phyloP scores from a whole-genome alignment of 257 asterid species.

The Echites panduratus region DNA sequence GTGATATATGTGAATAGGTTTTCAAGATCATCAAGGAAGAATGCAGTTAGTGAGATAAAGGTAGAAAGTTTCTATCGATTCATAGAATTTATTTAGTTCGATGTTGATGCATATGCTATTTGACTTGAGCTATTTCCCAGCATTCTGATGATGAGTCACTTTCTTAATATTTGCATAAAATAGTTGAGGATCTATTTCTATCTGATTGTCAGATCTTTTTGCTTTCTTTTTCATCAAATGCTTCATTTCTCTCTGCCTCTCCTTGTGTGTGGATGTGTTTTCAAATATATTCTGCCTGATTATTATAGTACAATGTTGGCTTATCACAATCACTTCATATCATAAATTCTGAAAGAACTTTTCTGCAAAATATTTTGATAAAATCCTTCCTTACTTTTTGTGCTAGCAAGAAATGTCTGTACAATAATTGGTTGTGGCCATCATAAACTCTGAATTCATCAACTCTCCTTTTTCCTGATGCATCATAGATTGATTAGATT shows the following conservation, averaged over 20 bases:
- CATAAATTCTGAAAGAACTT: background rate
- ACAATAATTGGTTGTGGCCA: background rate
- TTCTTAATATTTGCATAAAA: background rate
- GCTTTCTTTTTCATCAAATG: background rate
- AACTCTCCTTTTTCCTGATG: background rate
- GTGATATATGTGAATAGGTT: conserved; percentile 93
- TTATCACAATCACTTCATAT: background rate
- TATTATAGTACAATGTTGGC: background rate
- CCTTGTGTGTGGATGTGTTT: background rate
- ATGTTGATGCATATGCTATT: conserved; percentile 1
- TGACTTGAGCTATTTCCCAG: background rate
- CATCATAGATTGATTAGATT: background rate
- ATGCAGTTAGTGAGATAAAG: conserved; percentile 91
- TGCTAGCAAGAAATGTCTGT: background rate
- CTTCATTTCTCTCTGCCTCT: background rate
- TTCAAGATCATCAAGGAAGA: conserved; percentile 81
- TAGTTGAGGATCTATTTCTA: too few species aligned
- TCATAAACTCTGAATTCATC: background rate
- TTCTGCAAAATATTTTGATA: background rate
- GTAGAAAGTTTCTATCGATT: conserved; percentile 39
- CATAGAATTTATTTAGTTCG: conserved; percentile 9
- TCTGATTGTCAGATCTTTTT: background rate
- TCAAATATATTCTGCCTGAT: background rate
- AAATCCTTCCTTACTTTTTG: background rate
- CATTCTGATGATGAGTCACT: background rate